Percentiles rank a stretch among this genome's conserved stretches.
phyloP scores from a whole-genome alignment of 106 monocot genomes.

The Platanthera zijinensis region DNA sequence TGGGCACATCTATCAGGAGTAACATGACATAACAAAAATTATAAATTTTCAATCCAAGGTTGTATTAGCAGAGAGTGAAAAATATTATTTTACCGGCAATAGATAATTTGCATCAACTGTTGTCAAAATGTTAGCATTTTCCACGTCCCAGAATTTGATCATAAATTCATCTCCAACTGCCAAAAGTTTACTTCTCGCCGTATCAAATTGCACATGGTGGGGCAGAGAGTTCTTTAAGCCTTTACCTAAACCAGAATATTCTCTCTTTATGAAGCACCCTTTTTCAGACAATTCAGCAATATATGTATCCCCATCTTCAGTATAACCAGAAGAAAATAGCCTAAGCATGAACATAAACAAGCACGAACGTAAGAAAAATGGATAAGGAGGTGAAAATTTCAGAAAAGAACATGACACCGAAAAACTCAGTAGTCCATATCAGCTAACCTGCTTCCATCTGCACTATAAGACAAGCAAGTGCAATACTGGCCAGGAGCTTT shows the following conservation, averaged over 20 bases:
- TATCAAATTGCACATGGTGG: slow-evolving; percentile 35
- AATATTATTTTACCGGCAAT: slow-evolving; percentile 23
- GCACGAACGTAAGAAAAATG: neutral
- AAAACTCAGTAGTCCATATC: neutral
- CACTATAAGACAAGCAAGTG: slow-evolving; percentile 83
- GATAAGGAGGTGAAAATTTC: neutral
- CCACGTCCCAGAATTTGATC: slow-evolving; percentile 67
- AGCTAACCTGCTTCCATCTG: slow-evolving; percentile 58
- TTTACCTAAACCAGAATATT: slow-evolving; percentile 36
- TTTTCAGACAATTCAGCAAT: slow-evolving; percentile 61
- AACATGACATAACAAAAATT: neutral
- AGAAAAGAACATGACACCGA: neutral
- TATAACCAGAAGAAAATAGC: slow-evolving; percentile 56
- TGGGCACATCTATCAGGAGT: slow-evolving; percentile 13
- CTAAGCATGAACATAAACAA: slow-evolving; percentile 14
- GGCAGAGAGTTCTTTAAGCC: slow-evolving; percentile 24
- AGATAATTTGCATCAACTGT: slow-evolving; percentile 40
- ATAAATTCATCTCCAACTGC: slow-evolving; percentile 58
- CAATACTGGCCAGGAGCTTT: slow-evolving; percentile 75
- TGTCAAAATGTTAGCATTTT: slow-evolving; percentile 36
- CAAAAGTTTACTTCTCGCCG: slow-evolving; percentile 42
- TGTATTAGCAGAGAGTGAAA: neutral
- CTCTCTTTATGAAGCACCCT: slow-evolving; percentile 39
- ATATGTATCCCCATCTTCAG: slow-evolving; percentile 46
- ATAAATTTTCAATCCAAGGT: neutral